These are phyloP conservation scores for Creolimax fragrantissima DNA, from an alignment of 78 protist species.

Conservation along the genomic window DNA sequence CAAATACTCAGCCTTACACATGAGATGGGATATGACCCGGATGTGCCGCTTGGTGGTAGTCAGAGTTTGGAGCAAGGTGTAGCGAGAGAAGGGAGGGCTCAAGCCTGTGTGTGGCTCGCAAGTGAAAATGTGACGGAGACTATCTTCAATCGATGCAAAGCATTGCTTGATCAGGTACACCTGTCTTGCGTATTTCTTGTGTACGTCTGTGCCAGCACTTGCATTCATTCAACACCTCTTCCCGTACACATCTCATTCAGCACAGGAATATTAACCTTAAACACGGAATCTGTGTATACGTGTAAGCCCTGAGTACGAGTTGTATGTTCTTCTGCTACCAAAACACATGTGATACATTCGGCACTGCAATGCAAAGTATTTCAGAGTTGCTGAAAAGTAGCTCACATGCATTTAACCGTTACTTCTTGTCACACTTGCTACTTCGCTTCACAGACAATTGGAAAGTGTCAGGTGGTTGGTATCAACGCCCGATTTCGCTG, in stretches of 20 bases:
- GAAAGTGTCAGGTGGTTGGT: constrained; percentile 14
- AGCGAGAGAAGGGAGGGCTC: neutral
- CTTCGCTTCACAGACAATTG: neutral
- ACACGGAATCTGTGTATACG: too few relatives aligned
- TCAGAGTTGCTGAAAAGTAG: too few relatives aligned
- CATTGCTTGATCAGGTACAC: neutral
- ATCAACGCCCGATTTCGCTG: constrained; percentile 16
- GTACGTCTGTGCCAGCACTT: too few relatives aligned
- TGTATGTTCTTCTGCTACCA: too few relatives aligned
- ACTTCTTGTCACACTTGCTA: too few relatives aligned
- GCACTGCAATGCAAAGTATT: too few relatives aligned
- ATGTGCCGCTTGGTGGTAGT: constrained; percentile 15
- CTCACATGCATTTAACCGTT: too few relatives aligned
- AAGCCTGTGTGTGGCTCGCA: neutral
- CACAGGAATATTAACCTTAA: too few relatives aligned
- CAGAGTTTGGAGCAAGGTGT: neutral
- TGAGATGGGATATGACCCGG: constrained; percentile 4
- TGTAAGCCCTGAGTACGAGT: too few relatives aligned
- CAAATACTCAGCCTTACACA: constrained; percentile 4
- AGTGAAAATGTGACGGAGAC: neutral
- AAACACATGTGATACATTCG: too few relatives aligned
- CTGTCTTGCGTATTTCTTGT: neutral
- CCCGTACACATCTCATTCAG: too few relatives aligned
- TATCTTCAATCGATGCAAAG: neutral
- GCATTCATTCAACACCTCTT: too few relatives aligned